Base-by-base conservation (phyloP, 257 asterid genomes). In the Plectranthus barbatus region DNA sequence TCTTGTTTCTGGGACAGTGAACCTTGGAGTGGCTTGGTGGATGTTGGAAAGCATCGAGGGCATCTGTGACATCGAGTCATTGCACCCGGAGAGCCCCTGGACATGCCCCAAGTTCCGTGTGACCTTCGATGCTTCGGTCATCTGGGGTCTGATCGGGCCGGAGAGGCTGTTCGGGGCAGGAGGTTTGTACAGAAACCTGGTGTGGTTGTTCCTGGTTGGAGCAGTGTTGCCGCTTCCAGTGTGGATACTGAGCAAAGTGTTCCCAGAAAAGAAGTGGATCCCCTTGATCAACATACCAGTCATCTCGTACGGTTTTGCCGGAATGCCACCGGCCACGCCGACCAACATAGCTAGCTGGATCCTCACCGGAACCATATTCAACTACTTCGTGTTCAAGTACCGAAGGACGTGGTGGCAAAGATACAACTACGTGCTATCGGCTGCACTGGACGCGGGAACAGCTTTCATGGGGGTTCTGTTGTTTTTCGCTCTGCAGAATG, bases 241-340 rank as follows among this genome's bases (percentile, higher is more conserved):
- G 29, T 91, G 98, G 98, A 33, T 86, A 8, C 67, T 88, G 49
- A 91, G 98, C 83, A 88, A 79, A 65, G 49, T 85, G 14, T 87
- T 55, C 76, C 96, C 97, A 0, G 83, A 87, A 3, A 79, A 90
- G 81, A 90, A 90, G 80, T 90, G 97, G 97, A 90, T 90, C 31
- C 81, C 95, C 0, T 53, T 90, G 70, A 90, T 90, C 55, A 87
- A 90, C 80, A 82, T 90, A 18, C 96, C 97, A 0, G 96, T 90
- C 42, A 90, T 90, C 31, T 76, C 96, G 0, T 90, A 82, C 9
- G 97, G 97, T 7, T 90, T 90, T 8, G 96, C 97, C 0, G 97
- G 97, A 68, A 87, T 90, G 95, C 97, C 97, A 0, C 97, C 97
- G 0, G 97, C 96, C n/a, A 87, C 97, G 0, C 97, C 97, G 4